phyloP scores from a whole-genome alignment of 768 basidiomycete genomes.

The Dacryopinax spathularia region DNA sequence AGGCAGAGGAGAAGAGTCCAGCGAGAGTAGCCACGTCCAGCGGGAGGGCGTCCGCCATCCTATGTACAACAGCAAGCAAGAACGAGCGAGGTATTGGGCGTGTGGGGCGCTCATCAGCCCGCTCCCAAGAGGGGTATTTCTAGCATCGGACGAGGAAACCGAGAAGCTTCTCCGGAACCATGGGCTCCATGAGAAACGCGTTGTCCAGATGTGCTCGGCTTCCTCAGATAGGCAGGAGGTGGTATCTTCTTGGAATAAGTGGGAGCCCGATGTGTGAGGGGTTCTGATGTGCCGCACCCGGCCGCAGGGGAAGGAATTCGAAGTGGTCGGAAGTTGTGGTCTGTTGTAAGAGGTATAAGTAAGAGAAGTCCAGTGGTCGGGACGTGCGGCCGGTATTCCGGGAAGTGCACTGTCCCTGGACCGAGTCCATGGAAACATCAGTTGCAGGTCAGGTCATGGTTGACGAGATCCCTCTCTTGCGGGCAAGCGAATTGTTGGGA shows the following conservation, averaged over 20 bases:
- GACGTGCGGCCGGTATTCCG: too few species aligned
- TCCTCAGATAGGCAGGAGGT: not conserved
- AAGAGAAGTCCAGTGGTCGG: too few species aligned
- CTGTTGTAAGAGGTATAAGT: too few species aligned
- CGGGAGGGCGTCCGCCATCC: not conserved
- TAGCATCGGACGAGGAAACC: not conserved
- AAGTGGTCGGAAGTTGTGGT: too few species aligned
- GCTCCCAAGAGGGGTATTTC: not conserved
- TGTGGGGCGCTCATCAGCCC: not conserved
- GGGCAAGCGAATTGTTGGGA: too few species aligned
- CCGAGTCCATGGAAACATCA: too few species aligned
- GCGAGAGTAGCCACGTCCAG: not conserved
- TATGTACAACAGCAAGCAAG: not conserved
- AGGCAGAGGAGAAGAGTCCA: conserved; percentile 23
- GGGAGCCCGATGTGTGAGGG: not conserved
- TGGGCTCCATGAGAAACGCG: not conserved
- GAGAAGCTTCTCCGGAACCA: not conserved
- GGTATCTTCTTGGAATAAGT: not conserved
- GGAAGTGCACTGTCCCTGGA: too few species aligned
- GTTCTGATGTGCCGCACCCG: not conserved
- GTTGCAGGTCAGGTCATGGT: too few species aligned
- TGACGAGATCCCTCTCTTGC: too few species aligned
- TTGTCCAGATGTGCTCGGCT: not conserved
- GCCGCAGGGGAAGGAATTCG: not conserved
- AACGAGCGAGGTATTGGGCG: not conserved